A percentile compares a stretch with the other conserved stretches of the same genome.
Conservation (phyloP, 768 basidiomycete species). For the Epithele typhae region DNA sequence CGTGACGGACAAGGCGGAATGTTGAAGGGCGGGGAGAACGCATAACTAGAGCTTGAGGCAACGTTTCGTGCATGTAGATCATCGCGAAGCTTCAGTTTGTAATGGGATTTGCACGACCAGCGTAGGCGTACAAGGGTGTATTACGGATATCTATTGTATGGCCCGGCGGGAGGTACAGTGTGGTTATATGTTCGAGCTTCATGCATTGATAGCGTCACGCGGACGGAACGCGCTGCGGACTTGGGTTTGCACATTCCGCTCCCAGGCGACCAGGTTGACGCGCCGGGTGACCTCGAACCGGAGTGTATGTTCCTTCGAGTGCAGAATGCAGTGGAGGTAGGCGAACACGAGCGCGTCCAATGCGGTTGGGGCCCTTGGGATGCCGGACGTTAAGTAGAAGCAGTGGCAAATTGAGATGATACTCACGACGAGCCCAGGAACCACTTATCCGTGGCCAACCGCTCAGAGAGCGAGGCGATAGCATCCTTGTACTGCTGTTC, state of each 20-base stretch:
- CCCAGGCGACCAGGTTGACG: conserved; percentile 80
- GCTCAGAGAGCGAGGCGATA: conserved; percentile 66
- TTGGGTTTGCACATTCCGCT: conserved; percentile 56
- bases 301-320: conserved; percentile 35
- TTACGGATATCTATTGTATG: no score
- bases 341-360: conserved; percentile 83
- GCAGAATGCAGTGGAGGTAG: conserved; percentile 66
- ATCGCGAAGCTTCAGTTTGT: no score
- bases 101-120: no score
- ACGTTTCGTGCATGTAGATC: no score
- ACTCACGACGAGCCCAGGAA: conserved; percentile 71
- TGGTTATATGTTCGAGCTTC: no score
- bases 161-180: no score
- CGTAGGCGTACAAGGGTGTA: no score
- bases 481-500: conserved; percentile 65
- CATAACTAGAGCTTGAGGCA: no score
- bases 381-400: no score
- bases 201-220: no score
- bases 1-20: no score
- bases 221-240: conserved; percentile 49
- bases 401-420: conserved; percentile 1
- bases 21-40: no score
- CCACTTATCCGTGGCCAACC: conserved; percentile 76
- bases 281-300: conserved; percentile 65
- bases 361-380: conserved; percentile 68